Percentiles rank a stretch among this genome's conserved stretches.
Evolutionary conservation across 1,284 basidiomycete genomes (phyloP).

Genomic region (Naganishia sp.): DNA sequence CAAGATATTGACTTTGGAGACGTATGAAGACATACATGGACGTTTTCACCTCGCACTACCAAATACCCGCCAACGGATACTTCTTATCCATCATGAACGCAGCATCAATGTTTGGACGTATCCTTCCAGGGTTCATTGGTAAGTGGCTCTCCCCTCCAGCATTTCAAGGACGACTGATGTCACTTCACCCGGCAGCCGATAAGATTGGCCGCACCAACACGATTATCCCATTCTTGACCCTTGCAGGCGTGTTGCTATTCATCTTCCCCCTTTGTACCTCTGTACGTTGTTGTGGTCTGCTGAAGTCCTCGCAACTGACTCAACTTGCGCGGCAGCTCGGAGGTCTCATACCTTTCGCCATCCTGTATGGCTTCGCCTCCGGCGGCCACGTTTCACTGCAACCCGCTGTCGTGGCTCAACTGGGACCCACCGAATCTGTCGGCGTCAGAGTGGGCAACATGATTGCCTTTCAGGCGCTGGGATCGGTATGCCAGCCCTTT

Average conservation of each 20-base stretch:
- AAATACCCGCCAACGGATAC: conserved; percentile 23
- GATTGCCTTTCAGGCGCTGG: conserved; percentile 23
- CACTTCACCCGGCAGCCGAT: conserved; percentile 1
- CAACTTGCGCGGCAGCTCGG: conserved; percentile 8
- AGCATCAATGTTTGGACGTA: conserved; percentile 26
- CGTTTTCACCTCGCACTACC: conserved; percentile 23
- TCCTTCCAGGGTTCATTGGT: conserved; percentile 24
- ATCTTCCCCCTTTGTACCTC: conserved; percentile 27
- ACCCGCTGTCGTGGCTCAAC: conserved; percentile 19
- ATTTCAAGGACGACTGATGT: background rate
- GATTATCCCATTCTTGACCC: conserved; percentile 19
- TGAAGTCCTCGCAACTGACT: background rate
- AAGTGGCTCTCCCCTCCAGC: background rate
- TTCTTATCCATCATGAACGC: conserved; percentile 26
- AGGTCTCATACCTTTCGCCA: conserved; percentile 25
- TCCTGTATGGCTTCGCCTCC: conserved; percentile 24
- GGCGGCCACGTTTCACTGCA: conserved; percentile 21
- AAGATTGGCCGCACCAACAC: conserved; percentile 25
- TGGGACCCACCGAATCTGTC: conserved; percentile 25
- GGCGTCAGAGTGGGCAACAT: conserved; percentile 22
- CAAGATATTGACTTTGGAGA: background rate
- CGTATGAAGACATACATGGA: conserved; percentile 19
- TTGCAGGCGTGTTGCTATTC: conserved; percentile 21
- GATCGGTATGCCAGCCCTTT: conserved; percentile 22
- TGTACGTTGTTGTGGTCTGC: background rate